A percentile compares a stretch with the other conserved stretches of the same genome.
Evolutionary conservation across 2,329 filamentous ascomycete genomes (phyloP).

Genomic region (Cytospora piceae): DNA sequence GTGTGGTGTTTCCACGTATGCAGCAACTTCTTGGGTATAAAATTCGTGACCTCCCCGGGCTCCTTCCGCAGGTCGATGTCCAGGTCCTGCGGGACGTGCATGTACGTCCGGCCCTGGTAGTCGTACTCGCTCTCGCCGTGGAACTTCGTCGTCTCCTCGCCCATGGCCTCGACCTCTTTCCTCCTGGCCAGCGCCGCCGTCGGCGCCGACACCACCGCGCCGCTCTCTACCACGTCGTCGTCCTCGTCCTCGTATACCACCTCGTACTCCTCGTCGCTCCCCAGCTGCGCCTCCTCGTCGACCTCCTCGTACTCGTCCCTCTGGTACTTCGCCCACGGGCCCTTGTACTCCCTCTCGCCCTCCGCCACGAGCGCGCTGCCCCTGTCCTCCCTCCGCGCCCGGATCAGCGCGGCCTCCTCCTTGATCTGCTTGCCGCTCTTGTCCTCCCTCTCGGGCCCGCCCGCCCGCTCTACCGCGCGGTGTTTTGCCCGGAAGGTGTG

Average conservation of each 20-base stretch:
- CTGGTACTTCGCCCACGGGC: slow-evolving; percentile 89
- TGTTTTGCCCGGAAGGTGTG: slow-evolving; percentile 88
- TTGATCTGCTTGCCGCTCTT: slow-evolving; percentile 64
- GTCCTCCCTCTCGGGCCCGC: slow-evolving; percentile 59
- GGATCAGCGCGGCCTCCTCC: slow-evolving; percentile 68
- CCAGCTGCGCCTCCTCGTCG: slow-evolving; percentile 72
- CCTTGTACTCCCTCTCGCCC: slow-evolving; percentile 85
- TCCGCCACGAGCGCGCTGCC: slow-evolving; percentile 84
- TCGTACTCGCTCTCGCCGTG: slow-evolving; percentile 83
- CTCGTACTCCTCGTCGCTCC: slow-evolving; percentile 78
- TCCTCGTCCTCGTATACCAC: slow-evolving; percentile 76
- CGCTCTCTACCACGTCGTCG: slow-evolving; percentile 66
- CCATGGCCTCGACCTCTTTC: slow-evolving; percentile 62
- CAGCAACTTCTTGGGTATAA: slow-evolving; percentile 90
- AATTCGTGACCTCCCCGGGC: slow-evolving; percentile 80
- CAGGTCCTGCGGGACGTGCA: slow-evolving; percentile 93
- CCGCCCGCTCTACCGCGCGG: slow-evolving; percentile 75
- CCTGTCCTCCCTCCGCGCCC: slow-evolving; percentile 80
- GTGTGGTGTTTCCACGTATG: slow-evolving; percentile 85
- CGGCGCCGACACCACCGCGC: slow-evolving; percentile 62
- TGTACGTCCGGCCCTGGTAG: slow-evolving; percentile 94
- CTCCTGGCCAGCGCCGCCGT: slow-evolving; percentile 56
- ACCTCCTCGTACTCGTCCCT: slow-evolving; percentile 75
- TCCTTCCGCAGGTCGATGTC: slow-evolving; percentile 86
- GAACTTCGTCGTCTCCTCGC: slow-evolving; percentile 83